Evolutionary conservation across 2,329 filamentous ascomycete genomes (phyloP), one percentile per base, ranked within the genome.

Genomic region (Magnaporthiopsis incrustans): DNA sequence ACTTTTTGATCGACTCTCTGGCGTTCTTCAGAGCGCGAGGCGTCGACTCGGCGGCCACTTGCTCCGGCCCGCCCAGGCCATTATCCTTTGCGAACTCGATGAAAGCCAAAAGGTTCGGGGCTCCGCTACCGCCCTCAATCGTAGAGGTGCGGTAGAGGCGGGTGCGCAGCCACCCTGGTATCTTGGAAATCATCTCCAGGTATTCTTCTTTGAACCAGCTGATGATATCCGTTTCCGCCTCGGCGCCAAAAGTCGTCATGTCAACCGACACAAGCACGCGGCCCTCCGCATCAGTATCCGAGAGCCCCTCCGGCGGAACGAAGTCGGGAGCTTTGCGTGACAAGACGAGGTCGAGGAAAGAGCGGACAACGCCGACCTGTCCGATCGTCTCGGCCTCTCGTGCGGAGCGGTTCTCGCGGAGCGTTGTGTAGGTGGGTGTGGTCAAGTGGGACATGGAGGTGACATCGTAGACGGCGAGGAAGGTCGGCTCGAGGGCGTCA

Each of bases 391-490:
- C 76, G 44, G 81, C 82, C 70, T 86, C 84, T 67, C 83, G 78
- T 1, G 76, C 69, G 2, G 82, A 84, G 30, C 83, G 76, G 69
- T 84, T 79, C 12, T 82, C 84, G 35, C 89, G 83, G 60, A 92
- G 78, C 18, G 78, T 77, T 14, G 84, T 85, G 77, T 96, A 96
- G 2, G 86, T 83, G 63, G 89, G 83, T 61, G 87, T 86, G 62
- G 85, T 84, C 71, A 96, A 81, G 70, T 85, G 85, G 59, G 82
- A 76, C 84, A 94, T 91, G 72, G 88, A 86, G 44, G 85, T 87
- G 68, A 95, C 85, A 74, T 96, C 91, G 80, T 96, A 96, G 64
- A 89, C 78, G 38, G 92, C 92, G 73, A 94, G 85, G 79, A 87
- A 96, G 68, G 86, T 82, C 1, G 90, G 91, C 67, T 80, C 73